A percentile compares a stretch with the other conserved stretches of the same genome.
These are phyloP conservation scores for Podochytrium sp. DNA, from an alignment of 192 early-diverging fungal species.

Conservation along the genomic window DNA sequence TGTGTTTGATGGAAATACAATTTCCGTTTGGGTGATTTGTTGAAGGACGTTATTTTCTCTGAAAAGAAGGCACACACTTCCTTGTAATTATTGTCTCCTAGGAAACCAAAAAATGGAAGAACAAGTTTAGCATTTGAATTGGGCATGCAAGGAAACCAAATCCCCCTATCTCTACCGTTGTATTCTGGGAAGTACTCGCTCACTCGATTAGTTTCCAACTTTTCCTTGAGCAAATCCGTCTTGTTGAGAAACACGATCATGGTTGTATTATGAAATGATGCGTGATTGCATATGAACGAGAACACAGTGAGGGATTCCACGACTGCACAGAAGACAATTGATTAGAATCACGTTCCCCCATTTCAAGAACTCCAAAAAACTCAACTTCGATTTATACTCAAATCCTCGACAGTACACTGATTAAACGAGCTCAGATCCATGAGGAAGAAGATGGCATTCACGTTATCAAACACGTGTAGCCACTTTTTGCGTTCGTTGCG, in stretches of 20 bases:
- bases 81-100: slow-evolving; percentile 51
- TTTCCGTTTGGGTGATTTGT: slow-evolving; percentile 49
- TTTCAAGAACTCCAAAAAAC: too few relatives aligned
- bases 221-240: slow-evolving; percentile 84
- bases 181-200: slow-evolving; percentile 90
- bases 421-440: slow-evolving; percentile 93
- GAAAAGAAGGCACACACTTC: slow-evolving; percentile 48
- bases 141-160: background rate
- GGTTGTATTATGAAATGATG: slow-evolving; percentile 89
- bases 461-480: slow-evolving; percentile 88
- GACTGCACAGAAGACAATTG: slow-evolving; percentile 59
- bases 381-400: slow-evolving; percentile 14
- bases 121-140: background rate
- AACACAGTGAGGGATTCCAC: slow-evolving; percentile 88
- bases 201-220: slow-evolving; percentile 77
- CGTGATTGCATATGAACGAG: slow-evolving; percentile 88
- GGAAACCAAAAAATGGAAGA: background rate
- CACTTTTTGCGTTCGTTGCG: slow-evolving; percentile 85
- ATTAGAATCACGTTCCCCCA: too few relatives aligned
- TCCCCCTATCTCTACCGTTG: slow-evolving; percentile 38
- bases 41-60: slow-evolving; percentile 47
- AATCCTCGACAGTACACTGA: slow-evolving; percentile 86
- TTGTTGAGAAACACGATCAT: slow-evolving; percentile 96
- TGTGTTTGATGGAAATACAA: slow-evolving; percentile 65
- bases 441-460: slow-evolving; percentile 92